Base-by-base conservation (phyloP, 805 yeast species). In the Torulaspora indica region DNA sequence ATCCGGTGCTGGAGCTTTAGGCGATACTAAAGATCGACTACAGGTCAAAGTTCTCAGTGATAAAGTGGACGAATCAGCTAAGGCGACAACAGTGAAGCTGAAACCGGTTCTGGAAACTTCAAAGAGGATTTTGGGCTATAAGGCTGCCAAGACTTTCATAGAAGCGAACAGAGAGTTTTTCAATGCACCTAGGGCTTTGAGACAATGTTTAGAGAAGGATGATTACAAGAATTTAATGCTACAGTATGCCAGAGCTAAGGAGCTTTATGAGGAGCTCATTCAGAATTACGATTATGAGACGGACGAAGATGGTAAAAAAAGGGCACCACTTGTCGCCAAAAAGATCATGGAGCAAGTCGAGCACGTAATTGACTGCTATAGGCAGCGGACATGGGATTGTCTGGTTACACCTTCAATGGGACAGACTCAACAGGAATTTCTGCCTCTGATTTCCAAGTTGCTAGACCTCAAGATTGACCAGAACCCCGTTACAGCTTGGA, bases 401-500 rank as follows among this genome's bases (percentile, higher is more conserved):
- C 66, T 84, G 35, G 49, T 61, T 10, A 41, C 50, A 12, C 47
- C 52, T 24, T 41, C 49, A n/a, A 41, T 49, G 24, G 46, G 49
- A 18, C 51, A 56, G 28, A 43, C 57, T 13, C 63, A 57, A 40
- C 58, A 55, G 17, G 41, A 58, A 22, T 72, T 75, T 46, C 54
- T 75, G 15, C 66, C 70, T 8, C 56, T 72, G 9, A 74, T 82
- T 18, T 70, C 74, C n/a, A 76, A 75, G 51, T 66, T 84, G 27
- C 61, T 81, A 35, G 86, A 82, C 48, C 65, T 85, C 27, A 83
- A 81, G n/a, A 73, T 76, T 2, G 73, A 69, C 36, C 81, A 77
- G 44, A 82, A 79, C 57, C 91, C 91, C 4, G 76, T 83, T 5
- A 58, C 72, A 17, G 78, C 74, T 42, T 84, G 88, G 79, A 72